These are phyloP conservation scores for Scleroderma citrinum DNA, from an alignment of 768 basidiomycete genomes.

Conservation along the genomic window DNA sequence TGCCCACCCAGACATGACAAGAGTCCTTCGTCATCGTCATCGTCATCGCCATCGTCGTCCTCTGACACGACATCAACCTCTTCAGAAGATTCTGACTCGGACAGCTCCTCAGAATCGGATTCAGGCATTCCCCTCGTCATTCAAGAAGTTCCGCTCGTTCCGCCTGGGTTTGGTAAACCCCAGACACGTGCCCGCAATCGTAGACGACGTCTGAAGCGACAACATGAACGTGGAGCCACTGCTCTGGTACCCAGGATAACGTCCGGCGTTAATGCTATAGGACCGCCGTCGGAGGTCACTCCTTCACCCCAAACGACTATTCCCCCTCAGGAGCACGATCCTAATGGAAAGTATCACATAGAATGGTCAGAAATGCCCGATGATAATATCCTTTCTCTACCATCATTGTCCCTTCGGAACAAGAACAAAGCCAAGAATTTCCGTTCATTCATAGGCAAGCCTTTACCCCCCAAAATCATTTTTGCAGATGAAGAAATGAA, in stretches of 20 bases:
- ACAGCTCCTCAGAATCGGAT: constrained; percentile 24
- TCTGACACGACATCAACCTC: constrained; percentile 11
- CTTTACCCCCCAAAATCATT: constrained; percentile 46
- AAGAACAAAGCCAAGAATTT: constrained; percentile 74
- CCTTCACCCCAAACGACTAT: too few relatives aligned
- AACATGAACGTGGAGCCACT: constrained; percentile 20
- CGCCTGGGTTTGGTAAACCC: constrained; percentile 56
- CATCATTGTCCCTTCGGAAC: constrained; percentile 50
- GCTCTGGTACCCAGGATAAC: constrained; percentile 19
- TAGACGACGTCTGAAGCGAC: constrained; percentile 46
- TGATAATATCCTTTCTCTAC: constrained; percentile 21
- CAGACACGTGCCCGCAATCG: constrained; percentile 52
- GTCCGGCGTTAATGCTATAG: constrained; percentile 39
- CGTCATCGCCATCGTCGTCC: constrained; percentile 4
- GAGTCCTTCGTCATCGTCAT: constrained; percentile 11
- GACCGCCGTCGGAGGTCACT: too few relatives aligned
- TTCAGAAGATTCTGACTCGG: constrained; percentile 11
- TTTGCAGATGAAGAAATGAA: constrained; percentile 37
- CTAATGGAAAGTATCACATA: too few relatives aligned
- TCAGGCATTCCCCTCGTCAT: constrained; percentile 7
- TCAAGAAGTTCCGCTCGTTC: constrained; percentile 25
- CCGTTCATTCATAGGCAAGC: constrained; percentile 43
- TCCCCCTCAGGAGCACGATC: too few relatives aligned
- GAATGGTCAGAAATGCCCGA: neutral
- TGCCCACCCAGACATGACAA: neutral